A percentile compares a stretch with the other conserved stretches of the same genome.
Evolutionary conservation across 2,329 filamentous ascomycete species (phyloP).

Genomic region (Myriosclerotinia duriaeana): DNA sequence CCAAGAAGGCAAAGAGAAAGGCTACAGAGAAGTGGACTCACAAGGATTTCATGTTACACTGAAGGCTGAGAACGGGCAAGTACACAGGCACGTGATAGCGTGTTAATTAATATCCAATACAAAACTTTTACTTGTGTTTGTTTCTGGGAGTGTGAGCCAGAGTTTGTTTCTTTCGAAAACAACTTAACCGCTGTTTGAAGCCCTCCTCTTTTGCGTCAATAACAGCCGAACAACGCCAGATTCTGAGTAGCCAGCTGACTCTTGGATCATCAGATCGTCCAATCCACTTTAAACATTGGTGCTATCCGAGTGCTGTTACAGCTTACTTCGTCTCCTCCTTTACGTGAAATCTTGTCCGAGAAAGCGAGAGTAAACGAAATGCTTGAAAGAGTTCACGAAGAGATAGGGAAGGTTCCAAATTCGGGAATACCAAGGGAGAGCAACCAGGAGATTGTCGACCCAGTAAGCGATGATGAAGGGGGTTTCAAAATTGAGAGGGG

Average conservation of each 20-base stretch:
- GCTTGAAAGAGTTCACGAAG: too few species aligned
- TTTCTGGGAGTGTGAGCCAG: neutral
- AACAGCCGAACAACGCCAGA: too few species aligned
- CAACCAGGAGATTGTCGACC: too few species aligned
- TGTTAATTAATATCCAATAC: slow-evolving; percentile 12
- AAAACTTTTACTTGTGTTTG: neutral
- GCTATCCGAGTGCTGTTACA: too few species aligned
- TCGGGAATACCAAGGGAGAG: too few species aligned
- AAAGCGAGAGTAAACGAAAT: too few species aligned
- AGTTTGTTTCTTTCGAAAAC: neutral
- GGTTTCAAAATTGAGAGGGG: too few species aligned
- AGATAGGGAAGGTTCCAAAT: too few species aligned
- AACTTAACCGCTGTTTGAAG: too few species aligned
- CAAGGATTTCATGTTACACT: slow-evolving; percentile 73
- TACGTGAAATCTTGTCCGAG: too few species aligned
- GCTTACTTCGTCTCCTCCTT: too few species aligned
- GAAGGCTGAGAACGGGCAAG: slow-evolving; percentile 2
- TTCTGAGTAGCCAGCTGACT: neutral
- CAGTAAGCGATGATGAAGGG: too few species aligned
- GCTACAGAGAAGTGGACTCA: slow-evolving; percentile 95
- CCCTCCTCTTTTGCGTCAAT: neutral
- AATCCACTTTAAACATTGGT: neutral
- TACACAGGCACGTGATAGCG: neutral
- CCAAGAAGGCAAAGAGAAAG: slow-evolving; percentile 77
- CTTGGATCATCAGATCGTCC: neutral